Conservation (phyloP, 139 green algal species). For the Spirogloea muscicola region DNA sequence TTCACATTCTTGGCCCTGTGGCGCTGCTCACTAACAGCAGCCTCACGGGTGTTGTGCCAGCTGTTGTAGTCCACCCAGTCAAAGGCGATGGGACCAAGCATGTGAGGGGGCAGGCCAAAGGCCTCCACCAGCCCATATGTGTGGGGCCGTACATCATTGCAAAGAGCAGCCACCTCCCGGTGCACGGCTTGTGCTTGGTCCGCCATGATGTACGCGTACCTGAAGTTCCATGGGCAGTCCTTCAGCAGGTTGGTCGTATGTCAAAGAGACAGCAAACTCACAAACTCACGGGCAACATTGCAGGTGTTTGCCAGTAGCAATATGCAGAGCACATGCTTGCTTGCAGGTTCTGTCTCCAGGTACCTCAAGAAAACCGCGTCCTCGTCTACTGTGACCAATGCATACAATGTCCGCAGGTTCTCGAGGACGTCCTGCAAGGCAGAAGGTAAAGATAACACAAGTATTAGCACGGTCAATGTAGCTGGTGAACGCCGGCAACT, state of each 20-base stretch:
- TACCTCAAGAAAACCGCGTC: conserved; percentile 34
- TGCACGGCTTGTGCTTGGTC: conserved; percentile 32
- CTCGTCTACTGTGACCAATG: conserved; percentile 21
- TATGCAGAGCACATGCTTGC: too few relatives aligned
- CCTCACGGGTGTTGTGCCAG: not conserved
- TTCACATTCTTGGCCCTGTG: too few relatives aligned
- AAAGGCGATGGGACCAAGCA: conserved; percentile 39
- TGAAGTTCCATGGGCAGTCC: too few relatives aligned
- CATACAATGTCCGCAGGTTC: conserved; percentile 8
- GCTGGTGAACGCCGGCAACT: too few relatives aligned
- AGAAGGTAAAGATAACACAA: too few relatives aligned
- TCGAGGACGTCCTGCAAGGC: conserved; percentile 9
- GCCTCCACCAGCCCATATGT: conserved; percentile 21
- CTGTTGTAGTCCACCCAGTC: conserved; percentile 41
- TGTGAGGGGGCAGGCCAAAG: conserved; percentile 20
- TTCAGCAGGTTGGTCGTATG: too few relatives aligned
- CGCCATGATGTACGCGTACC: conserved; percentile 35
- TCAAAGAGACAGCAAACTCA: too few relatives aligned
- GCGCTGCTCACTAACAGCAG: not conserved
- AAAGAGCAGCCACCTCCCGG: conserved; percentile 19
- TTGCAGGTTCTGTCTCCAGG: too few relatives aligned
- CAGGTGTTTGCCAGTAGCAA: too few relatives aligned
- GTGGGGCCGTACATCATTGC: conserved; percentile 28
- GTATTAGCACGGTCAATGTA: too few relatives aligned
- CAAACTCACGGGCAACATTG: too few relatives aligned